These are phyloP conservation scores for Erythrophleum ivorense DNA, from an alignment of 331 rosid species.

Conservation along the genomic window DNA sequence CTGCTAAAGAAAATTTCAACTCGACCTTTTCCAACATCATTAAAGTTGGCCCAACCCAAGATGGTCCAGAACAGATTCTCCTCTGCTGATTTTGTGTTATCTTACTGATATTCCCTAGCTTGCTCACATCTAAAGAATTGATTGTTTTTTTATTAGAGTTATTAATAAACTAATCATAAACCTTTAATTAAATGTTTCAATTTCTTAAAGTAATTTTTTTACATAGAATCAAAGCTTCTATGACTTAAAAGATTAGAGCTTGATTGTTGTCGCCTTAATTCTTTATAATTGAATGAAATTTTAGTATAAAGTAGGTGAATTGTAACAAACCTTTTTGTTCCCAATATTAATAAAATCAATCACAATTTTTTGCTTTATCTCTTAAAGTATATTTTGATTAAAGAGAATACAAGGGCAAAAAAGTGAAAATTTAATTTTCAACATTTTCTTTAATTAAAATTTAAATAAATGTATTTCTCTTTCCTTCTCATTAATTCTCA, in stretches of 20 bases:
- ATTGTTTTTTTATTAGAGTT: neutral
- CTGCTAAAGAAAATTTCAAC: conserved; percentile 16
- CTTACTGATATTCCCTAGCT: conserved; percentile 4
- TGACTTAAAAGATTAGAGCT: neutral
- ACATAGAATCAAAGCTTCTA: neutral
- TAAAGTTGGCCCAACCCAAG: neutral
- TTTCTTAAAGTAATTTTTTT: too few relatives aligned
- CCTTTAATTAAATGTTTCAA: too few relatives aligned
- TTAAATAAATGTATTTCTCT: neutral
- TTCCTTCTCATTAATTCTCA: neutral
- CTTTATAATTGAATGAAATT: neutral
- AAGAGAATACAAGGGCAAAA: neutral
- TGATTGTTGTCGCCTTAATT: neutral
- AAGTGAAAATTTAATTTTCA: neutral
- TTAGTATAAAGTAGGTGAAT: too few relatives aligned
- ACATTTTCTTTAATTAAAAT: neutral
- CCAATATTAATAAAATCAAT: too few relatives aligned
- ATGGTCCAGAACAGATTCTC: conserved; percentile 11
- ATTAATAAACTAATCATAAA: neutral
- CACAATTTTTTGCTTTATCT: too few relatives aligned
- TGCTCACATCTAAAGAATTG: neutral
- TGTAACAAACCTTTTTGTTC: too few relatives aligned
- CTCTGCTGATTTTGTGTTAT: conserved; percentile 18
- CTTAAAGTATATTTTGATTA: neutral
- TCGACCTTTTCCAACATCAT: conserved; percentile 27